Evolutionary conservation across 768 basidiomycete species (phyloP), one percentile per base, ranked within the genome.

Genomic region (Suillus brevipes): DNA sequence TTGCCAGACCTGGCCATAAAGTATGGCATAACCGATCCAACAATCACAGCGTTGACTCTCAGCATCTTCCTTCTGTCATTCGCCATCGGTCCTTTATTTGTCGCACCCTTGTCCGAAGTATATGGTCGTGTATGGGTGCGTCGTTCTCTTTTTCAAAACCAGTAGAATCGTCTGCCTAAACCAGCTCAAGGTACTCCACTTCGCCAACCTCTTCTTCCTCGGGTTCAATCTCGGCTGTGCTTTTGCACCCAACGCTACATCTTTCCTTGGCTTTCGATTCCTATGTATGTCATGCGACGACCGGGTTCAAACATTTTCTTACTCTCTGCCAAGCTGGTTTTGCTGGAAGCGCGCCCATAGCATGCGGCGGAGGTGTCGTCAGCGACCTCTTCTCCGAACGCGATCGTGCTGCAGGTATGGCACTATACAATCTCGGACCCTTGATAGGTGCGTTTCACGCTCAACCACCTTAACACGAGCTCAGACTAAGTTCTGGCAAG

Each of bases 361-460:
- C 88, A 0, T 80, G 82, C 63, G 89, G 90, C 65, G 88, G 84
- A 20, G 89, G 88, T 0, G 82, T 83, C 4, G 74, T 91, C n/a
- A 81, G 85, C 20, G 90, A 91, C 70, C 76, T 91, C 45, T 47
- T 47, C 45, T 47, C 45, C n/a, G 87, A 86, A 61, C 79, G 77
- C 18, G 86, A 88, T 20, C 81, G 87, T 25, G 87, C 85, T 2
- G 83, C 83, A 4, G 89, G 90, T 4, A 92, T 91, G 89, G 87
- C 89, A 0, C 65, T 90, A 2, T 91, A 85, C 71, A 83, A 75
- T 60, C 70, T 90, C 0, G 90, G 87, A 0, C 88, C 89, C 37
- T 79, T 91, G 57, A 78, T 89, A 60, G 89, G 85, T 81, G 70
- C 56, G 37, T 28, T 3, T 18, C 16, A 16, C 10, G 0, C 9